Percentiles rank a stretch among this genome's conserved stretches.
Conservation (phyloP, 2,329 filamentous ascomycete species). For the Penicillium sp. region DNA sequence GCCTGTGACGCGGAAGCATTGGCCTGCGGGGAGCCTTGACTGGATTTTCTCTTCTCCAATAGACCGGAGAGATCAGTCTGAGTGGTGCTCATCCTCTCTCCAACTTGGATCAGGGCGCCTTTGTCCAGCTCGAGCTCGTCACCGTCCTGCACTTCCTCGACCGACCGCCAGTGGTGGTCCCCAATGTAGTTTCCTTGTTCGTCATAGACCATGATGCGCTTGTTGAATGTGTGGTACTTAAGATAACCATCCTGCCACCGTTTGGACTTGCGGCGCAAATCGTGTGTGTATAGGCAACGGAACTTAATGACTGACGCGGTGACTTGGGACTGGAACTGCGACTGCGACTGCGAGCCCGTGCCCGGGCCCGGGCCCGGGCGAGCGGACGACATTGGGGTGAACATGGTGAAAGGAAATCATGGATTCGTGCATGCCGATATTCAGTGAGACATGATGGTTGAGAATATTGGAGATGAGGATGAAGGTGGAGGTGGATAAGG, state of each 20-base stretch:
- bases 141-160: constrained; percentile 69
- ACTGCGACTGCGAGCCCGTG: constrained; percentile 19
- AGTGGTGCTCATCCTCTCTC: constrained; percentile 67
- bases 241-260: constrained; percentile 90
- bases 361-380: constrained; percentile 19
- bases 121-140: constrained; percentile 80
- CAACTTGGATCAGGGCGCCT: constrained; percentile 74
- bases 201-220: constrained; percentile 86
- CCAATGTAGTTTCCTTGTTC: constrained; percentile 76
- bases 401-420: constrained; percentile 18
- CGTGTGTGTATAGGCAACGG: constrained; percentile 81
- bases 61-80: constrained; percentile 77
- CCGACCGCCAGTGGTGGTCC: constrained; percentile 75
- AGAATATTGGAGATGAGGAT: background rate
- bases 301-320: constrained; percentile 78
- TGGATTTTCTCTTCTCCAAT: constrained; percentile 63
- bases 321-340: constrained; percentile 52
- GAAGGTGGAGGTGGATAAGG: background rate
- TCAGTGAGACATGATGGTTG: background rate
- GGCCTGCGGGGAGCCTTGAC: constrained; percentile 28
- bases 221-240: constrained; percentile 88
- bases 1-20: constrained; percentile 41
- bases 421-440: background rate
- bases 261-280: constrained; percentile 82
- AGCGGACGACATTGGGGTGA: constrained; percentile 21